These are phyloP conservation scores for Takakia lepidozioides DNA, from an alignment of 225 moss, liverwort and hornwort genomes.

Conservation along the genomic window DNA sequence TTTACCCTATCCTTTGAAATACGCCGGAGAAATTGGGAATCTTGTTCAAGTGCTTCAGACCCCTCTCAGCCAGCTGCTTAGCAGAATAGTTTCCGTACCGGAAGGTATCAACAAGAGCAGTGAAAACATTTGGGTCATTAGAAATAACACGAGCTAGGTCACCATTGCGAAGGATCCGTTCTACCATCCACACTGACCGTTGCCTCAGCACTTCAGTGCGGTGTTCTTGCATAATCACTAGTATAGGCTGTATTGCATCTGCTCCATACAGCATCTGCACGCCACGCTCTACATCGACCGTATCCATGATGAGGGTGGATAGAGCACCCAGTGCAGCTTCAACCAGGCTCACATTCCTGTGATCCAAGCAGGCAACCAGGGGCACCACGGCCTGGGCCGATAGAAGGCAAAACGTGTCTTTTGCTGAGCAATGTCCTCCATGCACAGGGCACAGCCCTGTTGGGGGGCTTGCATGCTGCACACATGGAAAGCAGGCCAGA, in stretches of 20 bases:
- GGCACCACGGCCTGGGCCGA: constrained; percentile 63
- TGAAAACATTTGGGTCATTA: constrained; percentile 57
- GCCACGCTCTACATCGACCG: constrained; percentile 53
- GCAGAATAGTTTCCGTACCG: constrained; percentile 65
- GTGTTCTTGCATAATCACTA: constrained; percentile 80
- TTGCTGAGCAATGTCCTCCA: constrained; percentile 50
- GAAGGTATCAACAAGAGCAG: constrained; percentile 82
- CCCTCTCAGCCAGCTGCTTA: constrained; percentile 71
- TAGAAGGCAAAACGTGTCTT: constrained; percentile 56
- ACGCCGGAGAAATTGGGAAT: constrained; percentile 77
- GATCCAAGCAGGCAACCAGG: constrained; percentile 69
- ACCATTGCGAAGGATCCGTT: constrained; percentile 64
- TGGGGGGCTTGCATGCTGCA: constrained; percentile 26
- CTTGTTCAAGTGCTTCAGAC: constrained; percentile 80
- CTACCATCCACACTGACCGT: constrained; percentile 78
- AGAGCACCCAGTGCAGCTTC: constrained; percentile 83
- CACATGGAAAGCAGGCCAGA: constrained; percentile 23
- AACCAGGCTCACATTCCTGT: constrained; percentile 58
- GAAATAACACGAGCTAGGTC: constrained; percentile 69
- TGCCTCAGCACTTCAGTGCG: constrained; percentile 67
- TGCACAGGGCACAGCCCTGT: constrained; percentile 53
- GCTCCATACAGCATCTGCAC: constrained; percentile 38
- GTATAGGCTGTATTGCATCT: constrained; percentile 57
- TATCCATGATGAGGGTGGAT: constrained; percentile 57
- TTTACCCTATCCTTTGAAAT: constrained; percentile 26